phyloP scores from a whole-genome alignment of 78 protist species.

The Diacronema lutheri region DNA sequence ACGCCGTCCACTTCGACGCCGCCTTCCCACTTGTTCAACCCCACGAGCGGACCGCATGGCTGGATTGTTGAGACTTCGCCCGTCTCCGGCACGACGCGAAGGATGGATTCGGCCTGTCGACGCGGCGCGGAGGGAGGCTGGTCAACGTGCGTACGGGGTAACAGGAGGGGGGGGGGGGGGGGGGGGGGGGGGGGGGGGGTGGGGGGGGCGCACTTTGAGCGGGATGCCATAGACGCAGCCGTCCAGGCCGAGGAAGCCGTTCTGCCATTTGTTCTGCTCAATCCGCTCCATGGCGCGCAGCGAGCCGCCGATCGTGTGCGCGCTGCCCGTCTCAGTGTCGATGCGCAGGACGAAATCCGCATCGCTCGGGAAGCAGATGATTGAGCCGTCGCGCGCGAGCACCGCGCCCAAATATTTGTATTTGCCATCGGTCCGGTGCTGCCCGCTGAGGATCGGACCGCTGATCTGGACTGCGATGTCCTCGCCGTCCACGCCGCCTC shows the following conservation, averaged over 20 bases:
- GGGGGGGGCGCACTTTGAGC: neutral
- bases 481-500: too few species aligned
- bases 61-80: neutral
- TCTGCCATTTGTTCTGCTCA: neutral
- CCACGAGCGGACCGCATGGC: neutral
- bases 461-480: neutral
- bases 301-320: neutral
- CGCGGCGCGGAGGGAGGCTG: too few species aligned
- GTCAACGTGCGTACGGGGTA: too few species aligned
- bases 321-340: neutral
- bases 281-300: neutral
- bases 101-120: neutral
- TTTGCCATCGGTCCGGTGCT: neutral
- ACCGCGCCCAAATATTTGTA: constrained; percentile 1
- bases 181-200: too few species aligned
- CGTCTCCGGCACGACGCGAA: neutral
- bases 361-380: neutral
- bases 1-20: neutral
- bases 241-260: neutral
- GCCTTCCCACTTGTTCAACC: neutral
- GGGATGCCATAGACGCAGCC: neutral
- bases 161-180: too few species aligned
- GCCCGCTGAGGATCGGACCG: neutral
- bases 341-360: neutral
- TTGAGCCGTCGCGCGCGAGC: neutral